Conservation (phyloP, 768 basidiomycete genomes). For the Naematelia aurantialba region DNA sequence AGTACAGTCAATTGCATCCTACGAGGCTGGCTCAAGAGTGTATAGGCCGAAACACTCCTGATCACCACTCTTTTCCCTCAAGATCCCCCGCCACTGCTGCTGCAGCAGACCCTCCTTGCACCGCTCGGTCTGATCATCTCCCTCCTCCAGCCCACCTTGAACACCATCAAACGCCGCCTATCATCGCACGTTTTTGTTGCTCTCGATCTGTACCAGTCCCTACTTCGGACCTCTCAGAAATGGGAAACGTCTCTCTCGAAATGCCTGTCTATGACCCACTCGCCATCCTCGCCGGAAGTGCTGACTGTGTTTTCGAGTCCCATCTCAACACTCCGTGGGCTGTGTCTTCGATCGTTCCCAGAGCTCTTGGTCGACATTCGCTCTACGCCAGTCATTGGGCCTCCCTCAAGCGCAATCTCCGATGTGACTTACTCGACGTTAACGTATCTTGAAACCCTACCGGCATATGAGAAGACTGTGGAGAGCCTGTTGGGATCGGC, state of each 20-base stretch:
- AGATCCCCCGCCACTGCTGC: slow-evolving; percentile 20
- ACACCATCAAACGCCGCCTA: slow-evolving; percentile 39
- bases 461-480: slow-evolving; percentile 33
- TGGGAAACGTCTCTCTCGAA: slow-evolving; percentile 37
- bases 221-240: slow-evolving; percentile 14
- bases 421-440: slow-evolving; percentile 44
- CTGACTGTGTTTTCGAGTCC: slow-evolving; percentile 11
- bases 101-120: slow-evolving; percentile 17
- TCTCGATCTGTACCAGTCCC: slow-evolving; percentile 40
- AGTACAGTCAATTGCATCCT: slow-evolving; percentile 7
- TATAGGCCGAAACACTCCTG: slow-evolving; percentile 44
- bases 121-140: slow-evolving; percentile 15
- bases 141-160: slow-evolving; percentile 27
- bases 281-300: slow-evolving; percentile 14
- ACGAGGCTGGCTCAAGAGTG: not conserved
- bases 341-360: slow-evolving; percentile 42
- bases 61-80: slow-evolving; percentile 39
- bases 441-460: slow-evolving; percentile 42
- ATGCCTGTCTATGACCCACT: slow-evolving; percentile 27
- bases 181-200: slow-evolving; percentile 42
- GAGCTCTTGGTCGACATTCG: slow-evolving; percentile 47
- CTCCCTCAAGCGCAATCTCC: slow-evolving; percentile 21
- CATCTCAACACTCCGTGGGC: slow-evolving; percentile 22
- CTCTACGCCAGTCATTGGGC: slow-evolving; percentile 11
- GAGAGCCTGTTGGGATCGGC: slow-evolving; percentile 32